Percentiles rank a stretch among this genome's conserved stretches.
These are phyloP conservation scores for Laburnicola sp. DNA, from an alignment of 2,329 filamentous ascomycete species.

Conservation along the genomic window DNA sequence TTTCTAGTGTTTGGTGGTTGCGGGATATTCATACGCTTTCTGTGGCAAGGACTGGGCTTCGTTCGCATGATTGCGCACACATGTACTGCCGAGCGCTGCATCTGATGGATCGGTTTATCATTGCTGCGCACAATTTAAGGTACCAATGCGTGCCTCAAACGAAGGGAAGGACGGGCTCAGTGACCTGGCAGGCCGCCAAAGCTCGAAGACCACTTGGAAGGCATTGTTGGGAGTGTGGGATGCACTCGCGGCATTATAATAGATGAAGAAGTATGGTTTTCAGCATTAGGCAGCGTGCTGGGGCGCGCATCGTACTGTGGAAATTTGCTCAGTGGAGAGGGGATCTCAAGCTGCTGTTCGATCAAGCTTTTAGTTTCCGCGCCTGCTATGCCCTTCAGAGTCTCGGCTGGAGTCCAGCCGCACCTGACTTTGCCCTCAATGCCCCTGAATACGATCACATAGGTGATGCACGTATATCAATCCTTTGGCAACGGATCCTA, in stretches of 20 bases:
- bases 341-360: slow-evolving; percentile 5
- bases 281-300: slow-evolving; percentile 36
- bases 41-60: slow-evolving; percentile 11
- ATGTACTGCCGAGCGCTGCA: slow-evolving; percentile 6
- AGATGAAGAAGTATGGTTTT: slow-evolving; percentile 47
- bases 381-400: slow-evolving; percentile 7
- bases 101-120: slow-evolving; percentile 9
- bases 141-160: not conserved
- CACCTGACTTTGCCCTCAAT: slow-evolving; percentile 3
- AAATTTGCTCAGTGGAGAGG: slow-evolving; percentile 5
- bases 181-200: slow-evolving; percentile 5
- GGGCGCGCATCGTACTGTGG: slow-evolving; percentile 14
- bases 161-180: not conserved
- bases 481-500: too few species aligned
- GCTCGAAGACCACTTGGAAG: slow-evolving; percentile 21
- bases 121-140: slow-evolving; percentile 11
- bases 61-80: slow-evolving; percentile 3
- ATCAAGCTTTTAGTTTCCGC: slow-evolving; percentile 10
- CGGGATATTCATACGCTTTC: slow-evolving; percentile 7
- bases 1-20: slow-evolving; percentile 12
- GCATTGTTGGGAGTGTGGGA: slow-evolving; percentile 54
- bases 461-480: too few species aligned
- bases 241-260: slow-evolving; percentile 53
- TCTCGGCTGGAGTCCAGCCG: slow-evolving; percentile 2
- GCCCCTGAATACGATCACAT: not conserved